A percentile compares a stretch with the other conserved stretches of the same genome.
These are phyloP conservation scores for Candida xyloterini DNA, from an alignment of 805 yeast genomes.

Conservation along the genomic window DNA sequence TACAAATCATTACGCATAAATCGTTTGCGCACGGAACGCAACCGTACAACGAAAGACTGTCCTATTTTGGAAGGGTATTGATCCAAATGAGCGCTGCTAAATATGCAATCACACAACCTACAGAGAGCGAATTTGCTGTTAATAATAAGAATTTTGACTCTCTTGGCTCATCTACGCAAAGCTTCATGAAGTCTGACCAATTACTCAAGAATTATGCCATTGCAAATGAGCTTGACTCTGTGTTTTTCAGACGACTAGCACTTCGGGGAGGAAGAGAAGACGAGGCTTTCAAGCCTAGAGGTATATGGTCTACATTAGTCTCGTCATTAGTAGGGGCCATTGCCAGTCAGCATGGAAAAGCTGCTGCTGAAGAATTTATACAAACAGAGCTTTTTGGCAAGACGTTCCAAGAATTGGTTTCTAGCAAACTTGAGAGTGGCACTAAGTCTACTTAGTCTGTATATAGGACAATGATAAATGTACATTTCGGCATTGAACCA, in stretches of 20 bases:
- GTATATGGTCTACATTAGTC: slow-evolving; percentile 30
- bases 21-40: slow-evolving; percentile 88
- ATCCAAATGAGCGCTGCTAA: slow-evolving; percentile 50
- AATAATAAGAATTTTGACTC: slow-evolving; percentile 53
- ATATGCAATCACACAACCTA: slow-evolving; percentile 32
- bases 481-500: slow-evolving; percentile 9
- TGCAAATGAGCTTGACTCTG: slow-evolving; percentile 43
- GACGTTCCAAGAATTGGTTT: slow-evolving; percentile 2
- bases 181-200: slow-evolving; percentile 48
- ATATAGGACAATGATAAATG: slow-evolving; percentile 11
- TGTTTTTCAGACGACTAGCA: slow-evolving; percentile 63
- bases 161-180: slow-evolving; percentile 55
- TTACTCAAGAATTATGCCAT: slow-evolving; percentile 53
- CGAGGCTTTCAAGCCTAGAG: slow-evolving; percentile 26
- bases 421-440: neutral
- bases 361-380: slow-evolving; percentile 56
- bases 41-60: slow-evolving; percentile 85
- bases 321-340: slow-evolving; percentile 67
- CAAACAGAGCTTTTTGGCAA: slow-evolving; percentile 35
- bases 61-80: slow-evolving; percentile 66
- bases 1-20: slow-evolving; percentile 89
- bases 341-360: slow-evolving; percentile 57
- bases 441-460: slow-evolving; percentile 11
- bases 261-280: slow-evolving; percentile 34
- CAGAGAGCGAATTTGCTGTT: slow-evolving; percentile 36